Evolutionary conservation across 2,329 filamentous ascomycete species (phyloP), one percentile per base, ranked within the genome.

Genomic region (Nemania abortiva): DNA sequence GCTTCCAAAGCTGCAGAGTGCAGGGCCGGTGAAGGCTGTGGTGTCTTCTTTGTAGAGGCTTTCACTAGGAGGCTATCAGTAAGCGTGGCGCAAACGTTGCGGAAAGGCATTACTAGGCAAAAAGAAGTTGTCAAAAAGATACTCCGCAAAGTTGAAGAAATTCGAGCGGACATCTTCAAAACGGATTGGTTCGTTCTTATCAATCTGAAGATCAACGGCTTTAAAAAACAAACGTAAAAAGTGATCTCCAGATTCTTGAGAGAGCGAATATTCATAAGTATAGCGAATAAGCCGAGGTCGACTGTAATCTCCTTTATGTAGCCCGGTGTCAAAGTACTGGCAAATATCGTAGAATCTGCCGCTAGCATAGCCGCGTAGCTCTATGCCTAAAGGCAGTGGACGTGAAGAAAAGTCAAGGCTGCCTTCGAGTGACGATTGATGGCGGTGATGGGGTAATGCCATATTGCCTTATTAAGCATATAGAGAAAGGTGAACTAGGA

Each of bases 81-180:
- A 69, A 53, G 63, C 59, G 45, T 60, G 52, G 37, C 49, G 42
- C 42, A 27, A 58, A 55, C 31, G 42, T 50, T 45, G 61, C 24
- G 47, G 22, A 11, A 64, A 65, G 49, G 24, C 61, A 63, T 65
- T 71, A 76, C 73, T 58, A 47, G 73, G 73, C 10, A 77, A 49
- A 58, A 77, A 78, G 60, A 77, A 78, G 56, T 74, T 74, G 53
- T 74, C 57, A 10, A 78, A 62, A n/a, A 78, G 70, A 65, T 75
- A 71, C 3, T 77, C 74, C 9, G 68, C 73, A 68, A 78, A 77
- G 34, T 59, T 65, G 34, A 63, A 63, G 22, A 77, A 73, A 49
- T 53, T 63, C 6, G 50, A 39, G 54, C 57, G 63, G 1, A 74
- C 20, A 47, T 70, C 64, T 15, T 72, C 63, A 27, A 73, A 70